Conservation (phyloP, 768 basidiomycete genomes). For the Termitomyces sp. region DNA sequence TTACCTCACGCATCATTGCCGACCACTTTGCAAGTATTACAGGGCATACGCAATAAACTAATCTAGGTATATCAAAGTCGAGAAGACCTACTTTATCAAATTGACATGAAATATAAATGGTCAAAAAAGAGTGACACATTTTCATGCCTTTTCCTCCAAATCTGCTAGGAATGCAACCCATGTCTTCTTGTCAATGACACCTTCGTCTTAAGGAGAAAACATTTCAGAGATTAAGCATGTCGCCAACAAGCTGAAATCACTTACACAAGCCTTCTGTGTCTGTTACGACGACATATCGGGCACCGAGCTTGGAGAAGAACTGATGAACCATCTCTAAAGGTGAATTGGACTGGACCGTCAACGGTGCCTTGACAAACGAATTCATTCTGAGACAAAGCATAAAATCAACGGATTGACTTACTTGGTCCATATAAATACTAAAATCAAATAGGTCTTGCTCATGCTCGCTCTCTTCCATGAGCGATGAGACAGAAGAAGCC, state of each 20-base stretch:
- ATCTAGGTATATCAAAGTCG: background rate
- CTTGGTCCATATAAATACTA: constrained; percentile 87
- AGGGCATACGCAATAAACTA: background rate
- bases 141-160: constrained; percentile 52
- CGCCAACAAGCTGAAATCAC: constrained; percentile 15
- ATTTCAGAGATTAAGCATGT: background rate
- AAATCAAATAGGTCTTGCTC: constrained; percentile 66
- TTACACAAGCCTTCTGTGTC: constrained; percentile 80
- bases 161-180: constrained; percentile 87
- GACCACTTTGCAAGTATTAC: background rate
- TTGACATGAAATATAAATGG: background rate
- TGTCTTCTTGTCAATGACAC: constrained; percentile 89
- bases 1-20: too few relatives aligned
- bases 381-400: background rate
- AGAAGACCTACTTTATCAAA: background rate
- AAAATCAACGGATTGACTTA: constrained; percentile 19
- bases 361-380: constrained; percentile 59
- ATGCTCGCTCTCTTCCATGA: constrained; percentile 34
- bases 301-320: constrained; percentile 91
- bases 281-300: constrained; percentile 81
- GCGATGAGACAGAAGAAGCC: constrained; percentile 57
- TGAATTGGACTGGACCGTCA: constrained; percentile 77
- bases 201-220: constrained; percentile 53
- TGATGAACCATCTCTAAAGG: constrained; percentile 92
- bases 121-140: background rate